phyloP scores from a whole-genome alignment of 495 filamentous ascomycete genomes.

The Tuber calosporum region DNA sequence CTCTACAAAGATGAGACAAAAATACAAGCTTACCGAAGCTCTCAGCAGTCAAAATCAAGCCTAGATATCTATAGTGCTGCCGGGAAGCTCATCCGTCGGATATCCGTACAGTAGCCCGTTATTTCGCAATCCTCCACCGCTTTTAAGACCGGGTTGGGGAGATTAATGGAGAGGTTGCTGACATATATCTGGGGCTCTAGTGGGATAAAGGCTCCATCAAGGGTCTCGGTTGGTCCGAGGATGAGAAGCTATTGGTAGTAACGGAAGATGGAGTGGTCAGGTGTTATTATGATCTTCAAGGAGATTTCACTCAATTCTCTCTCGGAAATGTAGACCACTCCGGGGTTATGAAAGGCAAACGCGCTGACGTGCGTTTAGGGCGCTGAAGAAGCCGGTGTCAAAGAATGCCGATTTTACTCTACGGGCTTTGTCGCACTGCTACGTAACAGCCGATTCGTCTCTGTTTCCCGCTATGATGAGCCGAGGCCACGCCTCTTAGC shows the following conservation, averaged over 20 bases:
- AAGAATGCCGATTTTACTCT: conserved; percentile 81
- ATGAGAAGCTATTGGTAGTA: conserved; percentile 84
- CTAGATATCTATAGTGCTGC: conserved; percentile 93
- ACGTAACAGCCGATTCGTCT: conserved; percentile 76
- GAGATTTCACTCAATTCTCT: conserved; percentile 93
- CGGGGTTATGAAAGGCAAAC: neutral
- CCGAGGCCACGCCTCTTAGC: conserved; percentile 80
- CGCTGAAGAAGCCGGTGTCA: conserved; percentile 78
- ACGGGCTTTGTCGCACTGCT: conserved; percentile 89
- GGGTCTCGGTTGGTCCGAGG: conserved; percentile 92
- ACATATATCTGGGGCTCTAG: conserved; percentile 40
- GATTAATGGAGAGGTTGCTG: conserved; percentile 4
- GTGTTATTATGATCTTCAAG: conserved; percentile 84
- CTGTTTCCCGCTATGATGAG: conserved; percentile 82
- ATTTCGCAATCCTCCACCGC: neutral
- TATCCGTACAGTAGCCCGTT: conserved; percentile 49
- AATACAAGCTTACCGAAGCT: conserved; percentile 62
- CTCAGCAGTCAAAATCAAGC: conserved; percentile 65
- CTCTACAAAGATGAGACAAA: conserved; percentile 74
- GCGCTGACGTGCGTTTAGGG: conserved; percentile 47
- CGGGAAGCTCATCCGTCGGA: conserved; percentile 69
- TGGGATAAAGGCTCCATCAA: conserved; percentile 90
- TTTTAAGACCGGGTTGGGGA: neutral
- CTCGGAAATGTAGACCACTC: conserved; percentile 62
- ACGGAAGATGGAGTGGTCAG: conserved; percentile 84